These are phyloP conservation scores for Aspergillus spinulosporus DNA, from an alignment of 2,329 filamentous ascomycete species.

Conservation along the genomic window DNA sequence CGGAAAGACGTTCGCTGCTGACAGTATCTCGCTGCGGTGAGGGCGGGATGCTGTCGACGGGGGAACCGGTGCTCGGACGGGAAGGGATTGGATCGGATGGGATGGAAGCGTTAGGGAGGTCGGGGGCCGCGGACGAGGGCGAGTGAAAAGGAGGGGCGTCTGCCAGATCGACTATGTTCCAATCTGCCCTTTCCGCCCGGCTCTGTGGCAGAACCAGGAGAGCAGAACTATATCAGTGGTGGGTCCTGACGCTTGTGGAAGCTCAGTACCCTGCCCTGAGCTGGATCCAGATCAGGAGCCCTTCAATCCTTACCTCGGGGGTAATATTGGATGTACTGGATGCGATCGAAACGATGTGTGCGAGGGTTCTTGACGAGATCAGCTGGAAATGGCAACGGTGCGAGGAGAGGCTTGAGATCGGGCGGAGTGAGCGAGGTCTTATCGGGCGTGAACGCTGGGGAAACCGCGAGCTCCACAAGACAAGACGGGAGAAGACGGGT, in stretches of 20 bases:
- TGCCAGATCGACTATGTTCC: slow-evolving; percentile 68
- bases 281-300: slow-evolving; percentile 15
- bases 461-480: slow-evolving; percentile 16
- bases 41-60: slow-evolving; percentile 27
- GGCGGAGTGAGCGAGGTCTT: slow-evolving; percentile 24
- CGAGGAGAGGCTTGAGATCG: slow-evolving; percentile 10
- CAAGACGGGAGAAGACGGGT: slow-evolving; percentile 3
- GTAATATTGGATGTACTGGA: not conserved
- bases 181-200: slow-evolving; percentile 44
- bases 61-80: slow-evolving; percentile 22
- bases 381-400: not conserved
- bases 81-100: slow-evolving; percentile 52
- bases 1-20: slow-evolving; percentile 14
- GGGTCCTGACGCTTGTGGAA: slow-evolving; percentile 31
- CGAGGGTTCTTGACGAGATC: not conserved
- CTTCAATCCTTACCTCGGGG: slow-evolving; percentile 15
- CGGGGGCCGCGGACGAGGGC: slow-evolving; percentile 65
- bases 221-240: slow-evolving; percentile 41
- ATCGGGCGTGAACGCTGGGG: slow-evolving; percentile 20
- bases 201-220: slow-evolving; percentile 47
- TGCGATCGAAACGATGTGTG: not conserved
- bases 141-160: slow-evolving; percentile 61
- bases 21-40: slow-evolving; percentile 21
- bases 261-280: slow-evolving; percentile 20
- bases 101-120: slow-evolving; percentile 63